Base-by-base conservation (phyloP, 495 filamentous ascomycete species). In the Aspergillus bridgeri region DNA sequence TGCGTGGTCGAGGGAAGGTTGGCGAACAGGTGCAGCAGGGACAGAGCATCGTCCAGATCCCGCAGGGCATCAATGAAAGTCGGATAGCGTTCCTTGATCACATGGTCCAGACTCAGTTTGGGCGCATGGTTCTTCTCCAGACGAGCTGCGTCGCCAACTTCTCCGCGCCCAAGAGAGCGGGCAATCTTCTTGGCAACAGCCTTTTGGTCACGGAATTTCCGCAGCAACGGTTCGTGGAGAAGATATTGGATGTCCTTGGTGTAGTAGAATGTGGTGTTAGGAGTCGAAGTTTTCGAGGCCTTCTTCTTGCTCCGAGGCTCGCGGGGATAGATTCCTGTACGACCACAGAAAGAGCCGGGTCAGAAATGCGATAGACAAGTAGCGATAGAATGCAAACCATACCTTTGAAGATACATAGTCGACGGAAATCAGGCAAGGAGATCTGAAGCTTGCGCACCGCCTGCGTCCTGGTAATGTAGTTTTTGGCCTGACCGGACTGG, bases 351-450 rank as follows among this genome's bases (percentile, higher is more conserved):
- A 69, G 57, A 24, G 51, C 67, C 48, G 22, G 11, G 19, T 19
- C 25, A 55, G 24, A 24, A 15, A 20, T 25, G 23, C 6, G 22
- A 5, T 19, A 48, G 17, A 8, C 4, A 24, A 43, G 23, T 3
- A 0, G 9, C 5, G 8, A 47, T 44, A 8, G n/a, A n/a, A 52
- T 38, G 13, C 33, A 4, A 13, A 4, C 1, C 62, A 56, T 72
- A 86, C 83, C 94, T 77, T 98, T 98, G 85, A 96, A 98, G 66
- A 98, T 98, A 74, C 94, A 98, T 70, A 98, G 82, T 69, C 95
- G 88, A 73, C 94, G 87, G 76, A 98, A 98, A 75, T 98, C 95
- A 42, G 91, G 91, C 52, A 98, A 83, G 61, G 91, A 95, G 70
- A 98, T 89, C 75, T 98, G 94, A 60, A 98, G 87, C 79, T 98